phyloP scores from a whole-genome alignment of 345 rosid genomes.

The Salix dunnii region DNA sequence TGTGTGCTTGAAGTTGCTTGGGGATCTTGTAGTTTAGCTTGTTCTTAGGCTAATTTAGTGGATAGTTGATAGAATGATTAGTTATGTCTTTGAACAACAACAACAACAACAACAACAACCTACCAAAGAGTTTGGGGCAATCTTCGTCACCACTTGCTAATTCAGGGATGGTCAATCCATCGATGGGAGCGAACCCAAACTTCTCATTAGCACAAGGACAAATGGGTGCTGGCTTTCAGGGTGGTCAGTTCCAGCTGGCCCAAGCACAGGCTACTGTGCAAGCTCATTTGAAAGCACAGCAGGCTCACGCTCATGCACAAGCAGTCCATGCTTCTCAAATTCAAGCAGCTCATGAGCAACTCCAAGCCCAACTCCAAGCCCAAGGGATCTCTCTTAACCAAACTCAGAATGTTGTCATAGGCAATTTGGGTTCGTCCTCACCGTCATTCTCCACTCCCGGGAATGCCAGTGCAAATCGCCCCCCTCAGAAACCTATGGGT shows the following conservation, averaged over 20 bases:
- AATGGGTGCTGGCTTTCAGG: constrained; percentile 50
- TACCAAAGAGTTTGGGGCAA: constrained; percentile 57
- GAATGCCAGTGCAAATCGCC: constrained; percentile 47
- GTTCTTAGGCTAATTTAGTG: not conserved
- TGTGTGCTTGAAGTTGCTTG: not conserved
- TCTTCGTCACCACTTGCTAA: constrained; percentile 74
- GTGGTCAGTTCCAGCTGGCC: constrained; percentile 61
- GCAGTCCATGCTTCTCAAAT: constrained; percentile 48
- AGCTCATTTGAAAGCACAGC: constrained; percentile 48
- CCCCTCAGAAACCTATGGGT: constrained; percentile 68
- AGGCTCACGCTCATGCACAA: constrained; percentile 35
- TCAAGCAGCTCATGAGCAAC: constrained; percentile 66
- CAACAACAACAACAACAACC: constrained; percentile 41
- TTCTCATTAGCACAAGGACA: constrained; percentile 56
- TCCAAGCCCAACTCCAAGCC: constrained; percentile 79
- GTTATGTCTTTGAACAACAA: constrained; percentile 49
- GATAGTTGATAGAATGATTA: not conserved
- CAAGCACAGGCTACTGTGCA: constrained; percentile 68
- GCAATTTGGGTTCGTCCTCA: constrained; percentile 61
- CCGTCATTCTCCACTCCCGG: constrained; percentile 69
- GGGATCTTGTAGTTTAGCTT: not conserved
- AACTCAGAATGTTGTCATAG: constrained; percentile 49
- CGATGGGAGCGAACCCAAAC: constrained; percentile 49
- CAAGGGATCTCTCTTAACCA: constrained; percentile 60
- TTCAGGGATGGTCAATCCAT: constrained; percentile 59